These are phyloP conservation scores for Sporobolomyces phaffii DNA, from an alignment of 768 basidiomycete species.

Conservation along the genomic window DNA sequence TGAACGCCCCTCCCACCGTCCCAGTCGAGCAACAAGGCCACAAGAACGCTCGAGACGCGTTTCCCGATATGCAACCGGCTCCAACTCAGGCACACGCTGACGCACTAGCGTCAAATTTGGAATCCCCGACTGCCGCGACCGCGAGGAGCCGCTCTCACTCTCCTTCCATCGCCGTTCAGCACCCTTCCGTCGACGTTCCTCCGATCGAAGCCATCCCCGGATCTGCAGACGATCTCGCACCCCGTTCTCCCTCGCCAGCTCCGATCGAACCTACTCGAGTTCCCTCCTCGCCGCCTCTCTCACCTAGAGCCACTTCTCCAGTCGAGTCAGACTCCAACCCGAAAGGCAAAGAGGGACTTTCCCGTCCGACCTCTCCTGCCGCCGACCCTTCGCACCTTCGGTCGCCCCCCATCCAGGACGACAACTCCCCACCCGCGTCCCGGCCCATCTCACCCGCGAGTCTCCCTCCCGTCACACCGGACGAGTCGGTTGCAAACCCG, in stretches of 20 bases:
- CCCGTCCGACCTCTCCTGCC: neutral
- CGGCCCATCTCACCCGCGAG: neutral
- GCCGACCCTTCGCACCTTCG: neutral
- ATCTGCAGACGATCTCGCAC: neutral
- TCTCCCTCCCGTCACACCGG: neutral
- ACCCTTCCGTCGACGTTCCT: conserved; percentile 23
- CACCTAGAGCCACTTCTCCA: neutral
- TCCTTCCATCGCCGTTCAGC: neutral
- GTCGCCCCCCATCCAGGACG: conserved; percentile 3
- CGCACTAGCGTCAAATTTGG: neutral
- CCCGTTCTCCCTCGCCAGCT: neutral
- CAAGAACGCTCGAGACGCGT: conserved; percentile 18
- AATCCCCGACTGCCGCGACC: neutral
- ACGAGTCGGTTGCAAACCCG: neutral
- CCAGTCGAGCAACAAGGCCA: conserved; percentile 1
- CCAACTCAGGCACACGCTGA: neutral
- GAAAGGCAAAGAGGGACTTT: conserved; percentile 15
- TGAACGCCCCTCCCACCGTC: neutral
- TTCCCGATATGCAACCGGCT: conserved; percentile 18
- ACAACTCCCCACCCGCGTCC: conserved; percentile 16
- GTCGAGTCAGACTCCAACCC: neutral
- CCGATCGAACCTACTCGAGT: neutral
- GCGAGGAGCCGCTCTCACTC: neutral
- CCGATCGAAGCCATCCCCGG: neutral
- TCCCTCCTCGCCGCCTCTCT: neutral